Base-by-base conservation (phyloP, 1,139 yeast genomes). In the Debaryomyces sp. region DNA sequence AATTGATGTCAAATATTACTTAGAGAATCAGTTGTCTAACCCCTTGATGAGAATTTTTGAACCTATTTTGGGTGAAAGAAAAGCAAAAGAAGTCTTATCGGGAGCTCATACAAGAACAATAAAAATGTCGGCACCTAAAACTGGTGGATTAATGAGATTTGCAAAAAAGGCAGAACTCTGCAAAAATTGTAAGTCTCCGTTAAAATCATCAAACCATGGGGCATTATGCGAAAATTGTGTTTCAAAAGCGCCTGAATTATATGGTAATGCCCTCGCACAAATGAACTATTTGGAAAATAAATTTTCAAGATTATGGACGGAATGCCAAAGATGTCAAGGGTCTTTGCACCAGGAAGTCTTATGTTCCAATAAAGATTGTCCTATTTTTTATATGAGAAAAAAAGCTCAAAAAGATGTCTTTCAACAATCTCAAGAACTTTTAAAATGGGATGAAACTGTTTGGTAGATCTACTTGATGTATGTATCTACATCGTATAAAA, bases 271-370 rank as follows among this genome's bases (percentile, higher is more conserved):
- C 5, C 70, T 95, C 45, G 86, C 89, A 5, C 86, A 84, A 52
- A 85, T 92, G 78, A 88, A 90, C 60, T 84, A 83, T 44, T 70
- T 94, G 55, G 97, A 95, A 63, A 81, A 82, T 53, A 87, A 87
- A 59, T 95, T 90, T 61, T 86, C 96, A 1, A 75, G 96, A 54
- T 72, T 95, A 51, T 95, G 99, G 99, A 94, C 99, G 0, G 97
- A 95, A 63, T 95, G 99, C 65, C 99, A 95, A 70, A 77, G 98
- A 55, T 95, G 99, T 66, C 98, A 95, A 60, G 98, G 98, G 0
- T 89, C 96, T 21, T 72, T 95, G 50, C 97, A 94, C 61, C 97
- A 91, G 67, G 98, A 94, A 60, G 99, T 95, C 6, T 74, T 94
- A 37, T 95, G 99, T 66, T 87, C 97, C 0, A 90, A 94, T 58